Conservation (phyloP, 2,329 filamentous ascomycete species). For the Trichoderma atroviride region DNA sequence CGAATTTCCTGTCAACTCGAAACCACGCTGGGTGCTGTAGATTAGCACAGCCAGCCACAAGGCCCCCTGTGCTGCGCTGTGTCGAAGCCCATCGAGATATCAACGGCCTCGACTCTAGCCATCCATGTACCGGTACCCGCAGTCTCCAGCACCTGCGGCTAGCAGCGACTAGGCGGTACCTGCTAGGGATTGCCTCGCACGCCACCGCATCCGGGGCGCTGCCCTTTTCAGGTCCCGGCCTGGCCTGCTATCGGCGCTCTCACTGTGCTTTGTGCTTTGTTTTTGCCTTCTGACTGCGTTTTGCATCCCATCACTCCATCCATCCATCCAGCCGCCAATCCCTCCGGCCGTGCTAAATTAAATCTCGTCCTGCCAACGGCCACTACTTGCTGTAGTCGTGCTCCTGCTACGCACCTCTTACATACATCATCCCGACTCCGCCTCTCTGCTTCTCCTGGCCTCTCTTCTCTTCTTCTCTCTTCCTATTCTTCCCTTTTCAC, state of each 20-base stretch:
- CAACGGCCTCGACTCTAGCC: too few species aligned
- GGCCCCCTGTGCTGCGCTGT: too few species aligned
- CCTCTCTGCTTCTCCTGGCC: background rate
- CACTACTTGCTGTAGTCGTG: background rate
- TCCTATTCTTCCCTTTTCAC: background rate
- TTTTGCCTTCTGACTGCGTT: constrained; percentile 8
- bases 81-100: too few species aligned
- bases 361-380: background rate
- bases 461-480: background rate
- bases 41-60: background rate
- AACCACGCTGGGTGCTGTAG: background rate
- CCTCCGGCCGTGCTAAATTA: background rate
- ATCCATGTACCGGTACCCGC: background rate
- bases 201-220: constrained; percentile 20
- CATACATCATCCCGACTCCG: background rate
- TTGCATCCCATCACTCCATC: background rate
- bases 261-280: background rate
- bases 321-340: background rate
- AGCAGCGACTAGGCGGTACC: background rate
- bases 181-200: constrained; percentile 11
- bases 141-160: too few species aligned
- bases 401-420: background rate
- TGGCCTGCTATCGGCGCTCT: background rate
- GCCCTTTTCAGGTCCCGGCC: constrained; percentile 13
- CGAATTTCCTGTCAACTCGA: background rate